Conservation (phyloP, 139 green algal genomes). For the Closterium sp. region DNA sequence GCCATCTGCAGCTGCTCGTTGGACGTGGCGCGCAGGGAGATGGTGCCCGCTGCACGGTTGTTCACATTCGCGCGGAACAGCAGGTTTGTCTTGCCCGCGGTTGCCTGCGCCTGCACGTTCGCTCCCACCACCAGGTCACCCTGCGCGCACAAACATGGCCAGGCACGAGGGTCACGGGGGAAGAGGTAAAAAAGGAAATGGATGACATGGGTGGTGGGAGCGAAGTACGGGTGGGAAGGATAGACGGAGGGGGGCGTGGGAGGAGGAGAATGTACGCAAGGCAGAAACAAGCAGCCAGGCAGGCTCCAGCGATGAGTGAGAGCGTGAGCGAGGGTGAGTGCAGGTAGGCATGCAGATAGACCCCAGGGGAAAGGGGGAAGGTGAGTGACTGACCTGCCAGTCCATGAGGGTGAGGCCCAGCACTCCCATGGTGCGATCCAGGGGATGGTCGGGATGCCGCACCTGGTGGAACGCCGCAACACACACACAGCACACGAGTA, state of each 20-base stretch:
- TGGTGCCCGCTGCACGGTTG: conserved; percentile 54
- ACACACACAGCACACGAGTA: not conserved
- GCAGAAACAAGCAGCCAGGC: too few relatives aligned
- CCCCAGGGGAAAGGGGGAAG: too few relatives aligned
- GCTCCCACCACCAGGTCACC: conserved; percentile 64
- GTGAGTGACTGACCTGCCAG: conserved; percentile 52
- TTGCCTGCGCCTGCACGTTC: conserved; percentile 63
- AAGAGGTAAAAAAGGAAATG: not conserved
- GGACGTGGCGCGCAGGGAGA: conserved; percentile 58
- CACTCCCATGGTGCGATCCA: conserved; percentile 30
- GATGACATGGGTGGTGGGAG: too few relatives aligned
- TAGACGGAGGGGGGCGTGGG: not conserved
- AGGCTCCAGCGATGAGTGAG: too few relatives aligned
- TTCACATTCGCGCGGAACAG: conserved; percentile 49
- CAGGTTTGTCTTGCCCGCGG: conserved; percentile 49
- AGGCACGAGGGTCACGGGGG: too few relatives aligned
- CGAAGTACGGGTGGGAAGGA: not conserved
- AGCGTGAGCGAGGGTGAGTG: too few relatives aligned
- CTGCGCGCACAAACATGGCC: not conserved
- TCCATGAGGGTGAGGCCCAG: conserved; percentile 63
- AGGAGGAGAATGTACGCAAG: not conserved
- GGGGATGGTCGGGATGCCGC: conserved; percentile 12
- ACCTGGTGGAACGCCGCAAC: not conserved
- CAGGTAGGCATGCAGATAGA: too few relatives aligned
- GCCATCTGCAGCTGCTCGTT: conserved; percentile 61